Conservation (phyloP, 495 filamentous ascomycete genomes). For the Aspergillus hancockii region DNA sequence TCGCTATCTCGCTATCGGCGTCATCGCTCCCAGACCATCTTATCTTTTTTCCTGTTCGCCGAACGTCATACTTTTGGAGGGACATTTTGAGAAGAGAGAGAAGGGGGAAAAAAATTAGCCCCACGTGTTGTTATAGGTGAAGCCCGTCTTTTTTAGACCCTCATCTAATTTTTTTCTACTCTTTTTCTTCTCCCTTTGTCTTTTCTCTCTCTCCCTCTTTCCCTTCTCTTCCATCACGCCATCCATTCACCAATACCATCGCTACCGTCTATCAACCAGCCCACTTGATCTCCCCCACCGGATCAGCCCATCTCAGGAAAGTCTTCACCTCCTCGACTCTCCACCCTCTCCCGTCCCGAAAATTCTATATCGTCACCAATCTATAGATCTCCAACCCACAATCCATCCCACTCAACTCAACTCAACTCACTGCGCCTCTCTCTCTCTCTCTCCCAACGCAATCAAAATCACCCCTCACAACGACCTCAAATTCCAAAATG, state of each 20-base stretch:
- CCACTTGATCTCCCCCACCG: slow-evolving; percentile 1
- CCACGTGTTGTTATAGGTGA: slow-evolving; percentile 20
- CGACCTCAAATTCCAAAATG: background rate
- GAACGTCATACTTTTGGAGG: slow-evolving; percentile 28
- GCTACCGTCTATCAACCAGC: slow-evolving; percentile 8
- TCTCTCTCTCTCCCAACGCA: background rate
- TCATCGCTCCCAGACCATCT: slow-evolving; percentile 15
- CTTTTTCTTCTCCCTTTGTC: slow-evolving; percentile 2
- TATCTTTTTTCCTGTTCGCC: slow-evolving; percentile 11
- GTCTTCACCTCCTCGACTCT: background rate
- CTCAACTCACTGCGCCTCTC: no score
- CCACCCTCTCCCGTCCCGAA: background rate
- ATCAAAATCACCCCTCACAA: background rate
- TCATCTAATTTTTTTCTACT: slow-evolving; percentile 5
- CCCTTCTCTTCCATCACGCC: slow-evolving; percentile 8
- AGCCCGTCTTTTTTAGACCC: slow-evolving; percentile 2
- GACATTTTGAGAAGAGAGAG: background rate
- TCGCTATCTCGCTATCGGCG: slow-evolving; percentile 2
- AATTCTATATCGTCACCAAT: background rate
- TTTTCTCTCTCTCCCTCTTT: slow-evolving; percentile 6
- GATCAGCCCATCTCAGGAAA: slow-evolving; percentile 10
- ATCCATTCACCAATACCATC: slow-evolving; percentile 11
- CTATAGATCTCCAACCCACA: no score
- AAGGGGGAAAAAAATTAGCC: slow-evolving; percentile 14
- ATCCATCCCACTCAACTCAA: background rate